phyloP scores from a whole-genome alignment of 1,284 basidiomycete species.

The Tilletia caries region DNA sequence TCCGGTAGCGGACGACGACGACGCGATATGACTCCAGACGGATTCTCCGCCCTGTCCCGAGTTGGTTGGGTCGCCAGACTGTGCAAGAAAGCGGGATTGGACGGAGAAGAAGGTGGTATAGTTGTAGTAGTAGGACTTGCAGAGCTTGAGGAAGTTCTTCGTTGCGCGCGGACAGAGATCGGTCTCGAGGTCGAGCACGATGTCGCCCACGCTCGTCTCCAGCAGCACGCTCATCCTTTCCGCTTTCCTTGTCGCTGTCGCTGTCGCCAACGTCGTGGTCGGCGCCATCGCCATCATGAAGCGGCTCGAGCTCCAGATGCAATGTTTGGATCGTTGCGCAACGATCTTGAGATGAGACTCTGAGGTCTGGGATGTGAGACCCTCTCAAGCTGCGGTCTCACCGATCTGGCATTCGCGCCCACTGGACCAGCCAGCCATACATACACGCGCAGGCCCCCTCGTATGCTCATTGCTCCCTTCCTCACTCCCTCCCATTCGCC shows the following conservation, averaged over 20 bases:
- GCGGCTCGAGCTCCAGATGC: too few relatives aligned
- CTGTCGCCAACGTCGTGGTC: background rate
- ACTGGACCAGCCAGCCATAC: too few relatives aligned
- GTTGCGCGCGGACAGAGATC: conserved; percentile 82
- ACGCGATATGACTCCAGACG: conserved; percentile 71
- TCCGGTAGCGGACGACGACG: conserved; percentile 41
- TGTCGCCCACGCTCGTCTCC: conserved; percentile 91
- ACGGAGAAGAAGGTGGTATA: conserved; percentile 82
- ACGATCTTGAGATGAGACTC: background rate
- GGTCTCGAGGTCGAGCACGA: conserved; percentile 90
- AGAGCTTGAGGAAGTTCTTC: conserved; percentile 94
- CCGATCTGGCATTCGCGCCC: too few relatives aligned
- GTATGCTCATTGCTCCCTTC: background rate
- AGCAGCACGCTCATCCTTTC: conserved; percentile 97
- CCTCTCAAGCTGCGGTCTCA: too few relatives aligned
- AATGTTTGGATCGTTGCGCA: background rate
- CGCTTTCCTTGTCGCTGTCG: background rate
- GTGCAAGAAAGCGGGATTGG: conserved; percentile 92
- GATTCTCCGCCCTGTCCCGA: conserved; percentile 79
- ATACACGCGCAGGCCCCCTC: background rate
- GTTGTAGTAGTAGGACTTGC: conserved; percentile 94
- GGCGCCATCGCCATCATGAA: too few relatives aligned
- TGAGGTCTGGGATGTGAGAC: background rate
- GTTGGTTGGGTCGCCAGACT: conserved; percentile 90
- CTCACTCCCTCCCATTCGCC: background rate